Base-by-base conservation (phyloP, 352 stramenopile genomes). In the Globisporangium viniferum region DNA sequence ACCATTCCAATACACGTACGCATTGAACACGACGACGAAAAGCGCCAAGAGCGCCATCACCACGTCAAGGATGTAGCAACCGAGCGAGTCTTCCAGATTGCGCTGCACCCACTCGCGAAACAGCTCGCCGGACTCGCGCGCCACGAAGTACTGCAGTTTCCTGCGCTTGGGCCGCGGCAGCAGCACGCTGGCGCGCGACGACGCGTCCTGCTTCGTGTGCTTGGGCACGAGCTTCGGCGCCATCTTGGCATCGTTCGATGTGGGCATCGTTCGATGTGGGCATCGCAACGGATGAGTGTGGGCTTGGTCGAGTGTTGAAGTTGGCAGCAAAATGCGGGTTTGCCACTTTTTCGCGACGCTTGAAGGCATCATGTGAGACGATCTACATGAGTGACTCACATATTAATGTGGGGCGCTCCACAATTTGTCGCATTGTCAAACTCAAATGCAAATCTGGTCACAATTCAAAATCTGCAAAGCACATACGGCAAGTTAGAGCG, bases 71-170 rank as follows among this genome's bases (percentile, higher is more conserved):
- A 76, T 41, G 57, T 65, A 88, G 15, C 78, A 83, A 5, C 73
- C 76, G 12, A 81, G 78, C 33, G 84, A 89, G 39, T 84, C 85
- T 68, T 92, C 82, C 10, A 92, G 79, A 55, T 90, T 94, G 49
- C 86, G 82, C 33, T 91, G 82, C 56, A 90, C 73, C 81, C 82
- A 94, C 53, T 89, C 79, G 20, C 81, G 84, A 15, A 86, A 56
- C 2, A 70, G 69, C 60, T 94, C 86, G 15, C 74, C 84, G 1
- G 71, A 68, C 29, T 74, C 70, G 36, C 77, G 72, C 33, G 69
- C 55, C 3, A 69, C 53, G 55, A 82, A 79, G 65, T 79, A 80
- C 48, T 80, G 58, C 54, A 73, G 71, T 58, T 73, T 76, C 58
- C 64, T 69, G 59, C 67, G 73, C 64, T 75, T 80, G 59, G 73